A percentile compares a stretch with the other conserved stretches of the same genome.
These are phyloP conservation scores for Cavenderia fasciculata DNA, from an alignment of 78 protist species.

Conservation along the genomic window DNA sequence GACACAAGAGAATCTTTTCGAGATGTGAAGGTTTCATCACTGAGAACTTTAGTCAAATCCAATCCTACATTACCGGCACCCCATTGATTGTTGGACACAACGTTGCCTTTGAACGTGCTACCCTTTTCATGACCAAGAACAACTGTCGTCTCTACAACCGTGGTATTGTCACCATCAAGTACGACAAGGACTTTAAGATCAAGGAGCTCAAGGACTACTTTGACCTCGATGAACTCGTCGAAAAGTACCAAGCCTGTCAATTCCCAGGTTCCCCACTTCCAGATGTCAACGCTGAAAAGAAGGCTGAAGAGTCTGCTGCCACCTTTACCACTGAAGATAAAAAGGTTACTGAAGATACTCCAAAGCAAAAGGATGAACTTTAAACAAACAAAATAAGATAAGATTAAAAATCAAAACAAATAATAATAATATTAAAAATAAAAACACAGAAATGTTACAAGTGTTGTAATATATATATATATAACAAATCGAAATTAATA, in stretches of 20 bases:
- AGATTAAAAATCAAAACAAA: no score
- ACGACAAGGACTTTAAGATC: conserved; percentile 61
- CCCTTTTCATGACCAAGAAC: conserved; percentile 57
- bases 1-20: conserved; percentile 45
- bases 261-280: conserved; percentile 73
- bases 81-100: conserved; percentile 27
- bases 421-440: no score
- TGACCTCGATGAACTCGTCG: conserved; percentile 44
- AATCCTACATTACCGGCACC: conserved; percentile 12
- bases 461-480: no score
- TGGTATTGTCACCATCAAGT: conserved; percentile 74
- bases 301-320: not conserved
- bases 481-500: no score
- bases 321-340: not conserved
- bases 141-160: conserved; percentile 48
- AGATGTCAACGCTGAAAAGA: conserved; percentile 36
- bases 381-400: no score
- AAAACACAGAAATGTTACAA: no score
- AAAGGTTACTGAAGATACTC: no score
- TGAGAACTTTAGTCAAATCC: conserved; percentile 62
- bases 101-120: conserved; percentile 58
- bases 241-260: conserved; percentile 49
- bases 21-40: conserved; percentile 67
- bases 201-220: conserved; percentile 69
- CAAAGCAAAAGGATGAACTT: not conserved